A percentile compares a stretch with the other conserved stretches of the same genome.
These are phyloP conservation scores for Amanita thiersii DNA, from an alignment of 768 basidiomycete genomes.

Conservation along the genomic window DNA sequence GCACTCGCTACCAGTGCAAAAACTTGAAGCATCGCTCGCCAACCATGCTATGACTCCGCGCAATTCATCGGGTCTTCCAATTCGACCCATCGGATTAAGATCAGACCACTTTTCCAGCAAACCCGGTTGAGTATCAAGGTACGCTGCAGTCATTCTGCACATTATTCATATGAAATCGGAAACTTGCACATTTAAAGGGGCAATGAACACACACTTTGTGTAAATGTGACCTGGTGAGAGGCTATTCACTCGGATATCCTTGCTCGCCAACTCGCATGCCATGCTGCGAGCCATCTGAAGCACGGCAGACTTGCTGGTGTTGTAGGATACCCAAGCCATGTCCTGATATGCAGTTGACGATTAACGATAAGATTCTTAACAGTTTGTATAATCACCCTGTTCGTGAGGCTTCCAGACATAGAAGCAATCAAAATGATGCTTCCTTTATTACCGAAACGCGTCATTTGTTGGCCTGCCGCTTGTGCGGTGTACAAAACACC, in stretches of 20 bases:
- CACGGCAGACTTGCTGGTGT: constrained; percentile 70
- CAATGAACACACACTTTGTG: constrained; percentile 45
- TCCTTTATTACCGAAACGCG: constrained; percentile 41
- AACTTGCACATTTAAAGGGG: constrained; percentile 1
- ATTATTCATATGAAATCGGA: neutral
- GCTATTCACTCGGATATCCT: constrained; percentile 65
- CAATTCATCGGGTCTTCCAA: constrained; percentile 67
- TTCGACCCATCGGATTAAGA: constrained; percentile 61
- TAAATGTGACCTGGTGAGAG: constrained; percentile 75
- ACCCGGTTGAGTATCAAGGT: constrained; percentile 56
- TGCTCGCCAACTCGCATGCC: constrained; percentile 68
- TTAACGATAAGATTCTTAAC: neutral
- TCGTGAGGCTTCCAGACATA: constrained; percentile 66
- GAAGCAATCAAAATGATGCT: constrained; percentile 61
- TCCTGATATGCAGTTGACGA: constrained; percentile 31
- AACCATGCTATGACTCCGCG: constrained; percentile 68
- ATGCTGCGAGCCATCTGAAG: constrained; percentile 77
- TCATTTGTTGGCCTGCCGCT: constrained; percentile 58
- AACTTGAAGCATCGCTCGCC: constrained; percentile 67
- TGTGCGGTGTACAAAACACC: constrained; percentile 60
- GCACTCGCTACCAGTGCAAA: constrained; percentile 81
- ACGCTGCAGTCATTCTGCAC: constrained; percentile 65
- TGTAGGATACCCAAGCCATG: constrained; percentile 71
- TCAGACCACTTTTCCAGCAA: constrained; percentile 59
- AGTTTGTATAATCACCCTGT: constrained; percentile 36